These are phyloP conservation scores for Austroboletus olivaceoglutinosus DNA, from an alignment of 1,284 basidiomycete species.

Conservation along the genomic window DNA sequence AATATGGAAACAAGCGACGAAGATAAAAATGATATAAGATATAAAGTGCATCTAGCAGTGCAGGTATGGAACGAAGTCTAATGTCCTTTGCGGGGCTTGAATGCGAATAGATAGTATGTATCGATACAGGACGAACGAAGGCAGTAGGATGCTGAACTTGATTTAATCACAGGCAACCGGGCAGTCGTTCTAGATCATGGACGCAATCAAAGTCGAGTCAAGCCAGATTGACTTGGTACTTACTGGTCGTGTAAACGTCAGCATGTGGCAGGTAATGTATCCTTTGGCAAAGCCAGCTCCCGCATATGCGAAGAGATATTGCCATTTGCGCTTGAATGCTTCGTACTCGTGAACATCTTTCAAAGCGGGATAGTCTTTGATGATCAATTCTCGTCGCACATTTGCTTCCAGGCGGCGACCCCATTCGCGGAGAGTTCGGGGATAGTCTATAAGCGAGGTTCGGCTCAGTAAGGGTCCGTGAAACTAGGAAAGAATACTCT, in stretches of 20 bases:
- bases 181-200: constrained; percentile 27
- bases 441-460: constrained; percentile 59
- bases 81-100: background rate
- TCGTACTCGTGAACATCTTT: constrained; percentile 53
- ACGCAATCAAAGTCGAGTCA: constrained; percentile 2
- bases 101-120: constrained; percentile 9
- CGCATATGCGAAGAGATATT: constrained; percentile 75
- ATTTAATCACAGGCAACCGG: constrained; percentile 31
- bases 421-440: constrained; percentile 89
- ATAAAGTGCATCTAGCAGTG: constrained; percentile 22
- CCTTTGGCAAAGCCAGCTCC: constrained; percentile 72
- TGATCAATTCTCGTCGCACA: constrained; percentile 53
- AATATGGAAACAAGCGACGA: constrained; percentile 16
- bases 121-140: constrained; percentile 28
- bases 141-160: background rate
- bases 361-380: constrained; percentile 56
- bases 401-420: constrained; percentile 68
- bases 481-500: constrained; percentile 23
- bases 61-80: constrained; percentile 23
- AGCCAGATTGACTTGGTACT: constrained; percentile 21
- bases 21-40: constrained; percentile 18
- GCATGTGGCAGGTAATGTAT: constrained; percentile 77
- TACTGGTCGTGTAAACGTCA: constrained; percentile 60
- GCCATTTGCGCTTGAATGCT: constrained; percentile 72
- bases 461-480: constrained; percentile 7